phyloP scores from a whole-genome alignment of 164 flowering plant species.

The Cinnamomum micranthum region DNA sequence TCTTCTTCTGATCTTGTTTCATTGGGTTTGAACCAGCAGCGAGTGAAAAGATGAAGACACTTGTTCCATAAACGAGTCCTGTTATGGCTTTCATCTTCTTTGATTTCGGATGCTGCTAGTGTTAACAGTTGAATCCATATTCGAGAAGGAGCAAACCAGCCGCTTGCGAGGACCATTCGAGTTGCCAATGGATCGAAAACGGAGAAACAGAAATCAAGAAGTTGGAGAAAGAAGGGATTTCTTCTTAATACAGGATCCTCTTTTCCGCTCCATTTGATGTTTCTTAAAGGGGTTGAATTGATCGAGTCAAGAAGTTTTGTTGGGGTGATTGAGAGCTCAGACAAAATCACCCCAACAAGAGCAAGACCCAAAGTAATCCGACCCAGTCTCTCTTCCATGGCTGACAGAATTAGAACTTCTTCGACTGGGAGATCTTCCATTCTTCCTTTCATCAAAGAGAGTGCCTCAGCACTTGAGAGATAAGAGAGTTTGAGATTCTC shows the following conservation, averaged over 20 bases:
- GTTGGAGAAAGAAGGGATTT: conserved; percentile 65
- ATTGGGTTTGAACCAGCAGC: conserved; percentile 52
- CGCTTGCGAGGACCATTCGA: conserved; percentile 77
- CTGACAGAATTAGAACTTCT: conserved; percentile 63
- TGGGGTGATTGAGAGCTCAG: conserved; percentile 67
- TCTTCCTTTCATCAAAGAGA: conserved; percentile 75
- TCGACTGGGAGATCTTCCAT: conserved; percentile 43
- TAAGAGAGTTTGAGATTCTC: conserved; percentile 78
- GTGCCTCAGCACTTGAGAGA: conserved; percentile 77
- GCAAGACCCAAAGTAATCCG: conserved; percentile 80
- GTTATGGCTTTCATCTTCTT: conserved; percentile 37
- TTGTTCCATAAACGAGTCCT: conserved; percentile 41
- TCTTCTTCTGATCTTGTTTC: conserved; percentile 59
- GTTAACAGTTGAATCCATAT: conserved; percentile 59
- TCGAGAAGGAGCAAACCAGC: conserved; percentile 90
- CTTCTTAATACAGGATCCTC: conserved; percentile 42
- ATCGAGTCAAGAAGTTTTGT: conserved; percentile 67
- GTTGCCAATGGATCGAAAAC: conserved; percentile 88
- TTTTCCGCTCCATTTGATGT: conserved; percentile 47
- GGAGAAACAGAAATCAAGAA: conserved; percentile 85
- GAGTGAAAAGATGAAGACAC: conserved; percentile 41
- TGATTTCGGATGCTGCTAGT: conserved; percentile 58
- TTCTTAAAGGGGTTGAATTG: conserved; percentile 65
- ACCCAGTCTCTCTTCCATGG: conserved; percentile 73
- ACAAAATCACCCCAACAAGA: conserved; percentile 58